These are phyloP conservation scores for Neurospora intermedia DNA, from an alignment of 495 filamentous ascomycete genomes.

Conservation along the genomic window DNA sequence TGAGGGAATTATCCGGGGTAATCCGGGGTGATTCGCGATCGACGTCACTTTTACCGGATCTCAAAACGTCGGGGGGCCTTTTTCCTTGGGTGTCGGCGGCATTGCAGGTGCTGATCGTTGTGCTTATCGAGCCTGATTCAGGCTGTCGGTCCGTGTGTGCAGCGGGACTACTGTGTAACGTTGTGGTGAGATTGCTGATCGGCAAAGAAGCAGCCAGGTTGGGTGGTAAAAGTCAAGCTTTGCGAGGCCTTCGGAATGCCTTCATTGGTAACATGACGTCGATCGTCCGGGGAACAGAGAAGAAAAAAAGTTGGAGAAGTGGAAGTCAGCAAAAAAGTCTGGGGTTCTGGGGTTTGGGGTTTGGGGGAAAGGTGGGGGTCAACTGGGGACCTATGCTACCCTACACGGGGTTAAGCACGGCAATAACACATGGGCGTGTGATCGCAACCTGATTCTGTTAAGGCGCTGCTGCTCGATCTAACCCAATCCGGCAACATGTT, in stretches of 20 bases:
- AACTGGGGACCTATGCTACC: not conserved
- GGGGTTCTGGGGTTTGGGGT: not conserved
- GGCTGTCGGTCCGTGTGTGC: not conserved
- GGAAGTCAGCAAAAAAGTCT: not conserved
- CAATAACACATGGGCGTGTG: not conserved
- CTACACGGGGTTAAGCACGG: not conserved
- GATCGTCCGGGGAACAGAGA: not conserved
- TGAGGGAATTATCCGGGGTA: not conserved
- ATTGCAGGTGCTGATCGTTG: not conserved
- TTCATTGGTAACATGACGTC: not conserved
- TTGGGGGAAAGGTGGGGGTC: not conserved
- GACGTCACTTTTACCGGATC: not conserved
- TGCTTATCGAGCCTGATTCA: not conserved
- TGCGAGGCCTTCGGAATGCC: not conserved
- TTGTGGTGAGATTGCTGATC: not conserved
- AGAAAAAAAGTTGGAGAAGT: not conserved
- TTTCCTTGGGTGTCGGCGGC: not conserved
- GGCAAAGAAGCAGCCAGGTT: not conserved
- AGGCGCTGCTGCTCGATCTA: not conserved
- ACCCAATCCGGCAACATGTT: not conserved
- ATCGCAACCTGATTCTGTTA: not conserved
- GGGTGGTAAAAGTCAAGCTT: not conserved
- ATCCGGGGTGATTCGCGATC: not conserved
- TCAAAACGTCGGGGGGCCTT: not conserved
- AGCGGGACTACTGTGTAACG: not conserved